Base-by-base conservation (phyloP, 2,329 filamentous ascomycete genomes). In the Nigrospora oryzae region DNA sequence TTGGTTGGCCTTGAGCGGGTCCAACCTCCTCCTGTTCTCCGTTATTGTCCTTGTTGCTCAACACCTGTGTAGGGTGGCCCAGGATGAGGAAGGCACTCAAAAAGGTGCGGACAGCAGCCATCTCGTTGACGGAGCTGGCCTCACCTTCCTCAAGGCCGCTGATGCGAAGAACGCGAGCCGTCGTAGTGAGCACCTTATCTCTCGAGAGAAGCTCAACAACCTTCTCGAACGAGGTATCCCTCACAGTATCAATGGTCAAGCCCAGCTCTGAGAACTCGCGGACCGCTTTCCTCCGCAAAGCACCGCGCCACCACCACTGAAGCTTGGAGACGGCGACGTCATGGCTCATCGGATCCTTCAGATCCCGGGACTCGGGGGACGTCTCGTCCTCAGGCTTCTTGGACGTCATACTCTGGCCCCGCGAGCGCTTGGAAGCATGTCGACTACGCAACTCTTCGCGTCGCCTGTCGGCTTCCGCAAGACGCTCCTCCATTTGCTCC, bases 41-140 rank as follows among this genome's bases (percentile, higher is more conserved):
- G 40, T 66, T 71, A 40, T 83, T 81, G 41, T 83, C 81, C 57
- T 87, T 86, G 60, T 81, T 86, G 62, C 78, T 86, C 32, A 93
- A 75, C 1, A 91, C 86, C 53, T 88, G 81, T 1, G 81, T 80
- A 1, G 87, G 86, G 60, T 91, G 87, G 1, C 84, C 86, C 23
- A 89, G 68, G 49, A 91, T 89, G 44, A 93, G 70, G 59, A 85
- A 91, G 5, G 87, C 84, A 57, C 85, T 89, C 45, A 93, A 66
- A 55, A 91, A 91, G 1, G 83, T 89, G 54, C 86, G 74, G 36
- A 86, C 79, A 14, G 80, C 77, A 33, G 83, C 81, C 70, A 85
- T 84, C 52, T 86, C 79, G 38, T 77, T 74, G 46, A 84, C 76
- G 1, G 79, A 82, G 14, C 78, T 75, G 3, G 73, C 64, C 3